Conservation (phyloP, 352 stramenopile genomes). For the Lagenidium sp. region DNA sequence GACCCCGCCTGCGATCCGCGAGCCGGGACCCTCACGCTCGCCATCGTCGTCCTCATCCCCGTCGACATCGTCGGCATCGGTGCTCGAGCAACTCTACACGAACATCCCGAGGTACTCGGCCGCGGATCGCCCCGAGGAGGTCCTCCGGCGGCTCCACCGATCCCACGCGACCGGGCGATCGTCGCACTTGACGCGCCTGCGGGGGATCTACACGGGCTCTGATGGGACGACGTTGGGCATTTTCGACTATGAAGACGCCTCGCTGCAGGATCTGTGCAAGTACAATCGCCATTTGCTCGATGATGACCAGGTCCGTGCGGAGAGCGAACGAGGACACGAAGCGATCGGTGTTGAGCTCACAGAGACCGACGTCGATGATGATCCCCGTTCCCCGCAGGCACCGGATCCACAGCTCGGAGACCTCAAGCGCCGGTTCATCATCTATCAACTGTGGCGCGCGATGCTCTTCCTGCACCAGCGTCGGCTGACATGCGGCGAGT, state of each 20-base stretch:
- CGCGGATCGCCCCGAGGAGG: constrained; percentile 1
- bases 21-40: no score
- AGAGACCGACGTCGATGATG: no score
- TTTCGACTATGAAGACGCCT: constrained; percentile 58
- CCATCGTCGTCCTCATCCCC: no score
- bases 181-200: constrained; percentile 24
- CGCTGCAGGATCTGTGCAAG: constrained; percentile 61
- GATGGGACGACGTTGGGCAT: constrained; percentile 24
- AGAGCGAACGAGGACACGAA: no score
- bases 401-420: constrained; percentile 29
- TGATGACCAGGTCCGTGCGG: constrained; percentile 19
- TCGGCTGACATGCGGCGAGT: constrained; percentile 23
- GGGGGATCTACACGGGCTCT: no score
- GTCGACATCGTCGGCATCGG: no score
- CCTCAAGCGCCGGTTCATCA: constrained; percentile 51
- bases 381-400: no score
- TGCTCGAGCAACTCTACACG: constrained; percentile 39
- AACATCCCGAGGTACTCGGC: constrained; percentile 32
- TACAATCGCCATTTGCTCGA: constrained; percentile 57
- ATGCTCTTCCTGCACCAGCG: constrained; percentile 34
- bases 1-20: no score
- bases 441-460: constrained; percentile 52
- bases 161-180: constrained; percentile 16
- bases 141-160: constrained; percentile 11
- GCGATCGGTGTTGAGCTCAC: no score